Conservation (phyloP, 805 yeast species). For the Cyberlindnera japonica region DNA sequence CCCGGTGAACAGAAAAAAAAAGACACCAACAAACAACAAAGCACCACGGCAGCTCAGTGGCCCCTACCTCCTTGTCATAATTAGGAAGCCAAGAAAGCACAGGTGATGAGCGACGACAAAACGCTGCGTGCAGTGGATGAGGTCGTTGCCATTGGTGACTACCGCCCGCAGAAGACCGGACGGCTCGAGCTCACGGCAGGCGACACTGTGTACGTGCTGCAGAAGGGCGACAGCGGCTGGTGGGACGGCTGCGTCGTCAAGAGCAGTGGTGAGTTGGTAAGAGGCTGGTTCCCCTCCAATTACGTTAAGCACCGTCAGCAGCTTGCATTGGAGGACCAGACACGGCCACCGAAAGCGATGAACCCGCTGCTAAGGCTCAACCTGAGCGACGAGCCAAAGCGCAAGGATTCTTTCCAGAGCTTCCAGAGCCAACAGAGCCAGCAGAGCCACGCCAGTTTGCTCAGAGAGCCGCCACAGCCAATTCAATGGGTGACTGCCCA, state of each 20-base stretch:
- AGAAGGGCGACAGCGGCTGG: conserved; percentile 68
- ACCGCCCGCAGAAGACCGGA: conserved; percentile 47
- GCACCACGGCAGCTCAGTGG: too few relatives aligned
- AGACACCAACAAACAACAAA: too few relatives aligned
- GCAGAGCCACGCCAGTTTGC: too few relatives aligned
- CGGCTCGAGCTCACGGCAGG: conserved; percentile 56
- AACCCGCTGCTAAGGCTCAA: conserved; percentile 25
- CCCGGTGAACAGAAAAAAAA: too few relatives aligned
- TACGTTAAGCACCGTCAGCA: conserved; percentile 35
- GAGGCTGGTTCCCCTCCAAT: conserved; percentile 87
- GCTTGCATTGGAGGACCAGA: conserved; percentile 10
- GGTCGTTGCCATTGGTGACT: conserved; percentile 56
- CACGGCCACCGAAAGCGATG: conserved; percentile 7
- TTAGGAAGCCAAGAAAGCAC: too few relatives aligned
- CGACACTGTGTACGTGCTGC: conserved; percentile 66
- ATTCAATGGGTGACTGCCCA: conserved; percentile 31
- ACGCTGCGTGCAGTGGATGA: conserved; percentile 40
- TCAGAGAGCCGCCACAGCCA: conserved; percentile 1
- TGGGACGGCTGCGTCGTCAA: conserved; percentile 69
- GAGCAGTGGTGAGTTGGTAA: conserved; percentile 19
- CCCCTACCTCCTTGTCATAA: too few relatives aligned
- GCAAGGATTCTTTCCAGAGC: conserved; percentile 46
- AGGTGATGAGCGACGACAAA: background rate
- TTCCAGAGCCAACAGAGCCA: conserved; percentile 18
- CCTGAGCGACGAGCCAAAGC: conserved; percentile 26